Evolutionary conservation across 2,329 filamentous ascomycete species (phyloP), one percentile per base, ranked within the genome.

Genomic region (Fonsecaea erecta): DNA sequence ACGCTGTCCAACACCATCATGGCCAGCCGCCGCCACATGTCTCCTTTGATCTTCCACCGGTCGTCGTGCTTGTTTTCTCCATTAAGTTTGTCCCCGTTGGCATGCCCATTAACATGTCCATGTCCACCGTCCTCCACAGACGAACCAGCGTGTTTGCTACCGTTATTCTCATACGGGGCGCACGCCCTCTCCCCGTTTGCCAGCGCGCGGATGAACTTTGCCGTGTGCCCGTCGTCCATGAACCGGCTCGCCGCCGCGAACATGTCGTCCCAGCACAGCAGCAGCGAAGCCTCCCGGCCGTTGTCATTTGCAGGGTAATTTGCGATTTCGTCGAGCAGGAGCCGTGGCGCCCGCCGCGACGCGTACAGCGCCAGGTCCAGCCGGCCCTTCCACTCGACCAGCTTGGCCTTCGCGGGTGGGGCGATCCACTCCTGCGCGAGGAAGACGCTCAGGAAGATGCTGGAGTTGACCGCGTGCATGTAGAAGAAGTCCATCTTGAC

Each of bases 401-500:
- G 28, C 6, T 51, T 24, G 2, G 43, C 56, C n/a, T 60, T 60
- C 11, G 16, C 18, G 30, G 28, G 30, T 5, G 11, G n/a, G 14
- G 37, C 8, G 30, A 60, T 48, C 56, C 56, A 60, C 12, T 16
- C 40, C 43, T 60, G 56, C 30, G n/a, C 12, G 11, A 60, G 56
- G 28, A 60, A 60, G 0, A 52, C 56, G 43, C 26, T 51, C 4
- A 60, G 56, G 30, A 60, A 60, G 16, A 52, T 18, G 40, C 37
- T 48, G 16, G 37, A 48, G 14, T 40, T 59, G 6, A 52, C 56
- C 28, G 56, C 56, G 56, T 59, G 56, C 56, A 59, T 59, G 56
- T 59, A 59, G 28, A 59, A 59, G 40, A 59, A 59, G 21, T 59
- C 56, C 37, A 59, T 48, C 40, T 59, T 59, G 43, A 59, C 40